These are phyloP conservation scores for Monosporascus sp. DNA, from an alignment of 2,329 filamentous ascomycete genomes.

Conservation along the genomic window DNA sequence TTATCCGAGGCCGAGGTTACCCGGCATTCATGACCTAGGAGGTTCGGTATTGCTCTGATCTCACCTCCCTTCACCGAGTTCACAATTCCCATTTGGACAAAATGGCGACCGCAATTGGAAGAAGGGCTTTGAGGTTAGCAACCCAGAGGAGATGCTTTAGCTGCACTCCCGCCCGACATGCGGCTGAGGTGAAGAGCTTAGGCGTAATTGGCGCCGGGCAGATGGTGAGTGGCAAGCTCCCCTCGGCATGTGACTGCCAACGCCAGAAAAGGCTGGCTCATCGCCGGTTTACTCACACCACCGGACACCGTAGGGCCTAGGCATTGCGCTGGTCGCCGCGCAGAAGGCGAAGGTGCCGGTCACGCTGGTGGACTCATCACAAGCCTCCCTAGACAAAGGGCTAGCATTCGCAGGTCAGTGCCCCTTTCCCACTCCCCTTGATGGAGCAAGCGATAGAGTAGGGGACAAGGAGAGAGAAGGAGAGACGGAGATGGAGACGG, in stretches of 20 bases:
- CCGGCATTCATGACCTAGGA: slow-evolving; percentile 9
- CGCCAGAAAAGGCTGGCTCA: too few relatives aligned
- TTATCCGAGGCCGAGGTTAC: slow-evolving; percentile 26
- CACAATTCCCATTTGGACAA: slow-evolving; percentile 4
- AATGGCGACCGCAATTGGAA: slow-evolving; percentile 37
- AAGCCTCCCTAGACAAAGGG: slow-evolving; percentile 82
- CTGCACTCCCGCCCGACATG: slow-evolving; percentile 53
- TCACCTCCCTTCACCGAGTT: slow-evolving; percentile 1
- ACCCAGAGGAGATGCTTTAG: slow-evolving; percentile 59
- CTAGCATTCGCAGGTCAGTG: slow-evolving; percentile 75
- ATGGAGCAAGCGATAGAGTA: not conserved
- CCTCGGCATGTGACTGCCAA: slow-evolving; percentile 30
- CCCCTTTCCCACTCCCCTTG: not conserved
- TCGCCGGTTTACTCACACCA: slow-evolving; percentile 3
- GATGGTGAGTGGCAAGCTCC: slow-evolving; percentile 60
- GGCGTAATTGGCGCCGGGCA: slow-evolving; percentile 94
- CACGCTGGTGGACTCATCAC: slow-evolving; percentile 75
- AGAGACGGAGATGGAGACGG: not conserved
- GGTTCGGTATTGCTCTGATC: not conserved
- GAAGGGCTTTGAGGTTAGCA: slow-evolving; percentile 31
- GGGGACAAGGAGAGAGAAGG: not conserved
- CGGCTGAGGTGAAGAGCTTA: slow-evolving; percentile 74
- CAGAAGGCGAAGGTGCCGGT: slow-evolving; percentile 79
- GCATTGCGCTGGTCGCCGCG: slow-evolving; percentile 91
- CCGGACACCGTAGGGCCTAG: slow-evolving; percentile 64